A percentile compares a stretch with the other conserved stretches of the same genome.
phyloP scores from a whole-genome alignment of 495 filamentous ascomycete genomes.

The Xylaria flabelliformis region DNA sequence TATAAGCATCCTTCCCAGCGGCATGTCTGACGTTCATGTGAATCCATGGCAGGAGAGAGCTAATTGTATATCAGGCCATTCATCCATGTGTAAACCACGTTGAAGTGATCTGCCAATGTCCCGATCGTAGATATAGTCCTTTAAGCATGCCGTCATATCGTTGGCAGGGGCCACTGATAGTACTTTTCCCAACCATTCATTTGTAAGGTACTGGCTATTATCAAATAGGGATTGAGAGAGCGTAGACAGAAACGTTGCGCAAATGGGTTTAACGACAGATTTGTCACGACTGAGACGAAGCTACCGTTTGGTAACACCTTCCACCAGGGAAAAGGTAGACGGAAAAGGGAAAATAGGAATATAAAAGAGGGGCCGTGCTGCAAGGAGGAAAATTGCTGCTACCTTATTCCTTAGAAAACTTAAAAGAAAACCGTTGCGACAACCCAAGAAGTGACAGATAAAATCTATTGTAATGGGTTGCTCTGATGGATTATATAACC shows the following conservation, averaged over 20 bases:
- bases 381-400: slow-evolving; percentile 12
- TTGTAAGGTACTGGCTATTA: slow-evolving; percentile 18
- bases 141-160: slow-evolving; percentile 25
- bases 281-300: slow-evolving; percentile 9
- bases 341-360: neutral
- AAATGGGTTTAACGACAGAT: slow-evolving; percentile 2
- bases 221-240: slow-evolving; percentile 22
- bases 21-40: slow-evolving; percentile 16
- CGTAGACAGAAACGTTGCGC: neutral
- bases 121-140: slow-evolving; percentile 13
- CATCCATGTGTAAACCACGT: slow-evolving; percentile 21
- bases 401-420: slow-evolving; percentile 21
- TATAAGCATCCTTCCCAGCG: slow-evolving; percentile 19
- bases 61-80: slow-evolving; percentile 26
- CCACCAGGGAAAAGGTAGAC: neutral
- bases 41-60: slow-evolving; percentile 21
- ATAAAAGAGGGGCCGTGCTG: neutral
- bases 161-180: slow-evolving; percentile 12
- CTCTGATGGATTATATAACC: slow-evolving; percentile 5
- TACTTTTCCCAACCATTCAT: slow-evolving; percentile 11
- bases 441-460: slow-evolving; percentile 9
- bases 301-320: neutral
- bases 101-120: slow-evolving; percentile 9
- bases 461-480: neutral
- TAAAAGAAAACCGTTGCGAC: neutral